Conservation (phyloP, 2,329 filamentous ascomycete species). For the Colletotrichum brevisporum region DNA sequence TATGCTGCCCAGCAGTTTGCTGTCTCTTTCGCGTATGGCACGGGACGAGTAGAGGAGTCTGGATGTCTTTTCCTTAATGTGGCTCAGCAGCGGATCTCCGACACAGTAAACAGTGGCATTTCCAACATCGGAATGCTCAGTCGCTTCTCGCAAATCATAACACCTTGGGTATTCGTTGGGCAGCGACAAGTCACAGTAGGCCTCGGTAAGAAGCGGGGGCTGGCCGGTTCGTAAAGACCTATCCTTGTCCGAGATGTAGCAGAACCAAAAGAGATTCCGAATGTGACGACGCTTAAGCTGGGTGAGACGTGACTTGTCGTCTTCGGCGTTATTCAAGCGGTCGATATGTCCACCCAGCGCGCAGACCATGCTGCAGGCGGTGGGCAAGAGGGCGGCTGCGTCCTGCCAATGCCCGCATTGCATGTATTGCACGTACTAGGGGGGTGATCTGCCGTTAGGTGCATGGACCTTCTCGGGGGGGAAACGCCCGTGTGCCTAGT, state of each 20-base stretch:
- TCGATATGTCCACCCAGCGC: background rate
- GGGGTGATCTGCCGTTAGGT: background rate
- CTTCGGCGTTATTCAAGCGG: background rate
- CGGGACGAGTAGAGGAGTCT: constrained; percentile 14
- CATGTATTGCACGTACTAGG: background rate
- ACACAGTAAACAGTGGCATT: background rate
- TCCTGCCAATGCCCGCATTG: constrained; percentile 19
- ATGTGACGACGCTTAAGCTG: constrained; percentile 6
- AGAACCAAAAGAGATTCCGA: constrained; percentile 46
- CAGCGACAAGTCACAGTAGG: background rate
- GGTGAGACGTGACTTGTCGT: background rate
- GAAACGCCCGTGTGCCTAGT: no score
- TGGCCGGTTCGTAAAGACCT: constrained; percentile 43
- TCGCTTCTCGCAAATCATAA: background rate
- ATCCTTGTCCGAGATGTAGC: constrained; percentile 48
- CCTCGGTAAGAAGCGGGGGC: constrained; percentile 41
- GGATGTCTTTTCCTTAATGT: constrained; percentile 20
- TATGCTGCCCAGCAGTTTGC: constrained; percentile 42
- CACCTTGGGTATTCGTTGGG: background rate
- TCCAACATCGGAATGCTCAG: background rate
- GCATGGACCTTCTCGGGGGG: no score
- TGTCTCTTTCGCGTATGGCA: background rate
- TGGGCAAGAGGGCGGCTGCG: background rate
- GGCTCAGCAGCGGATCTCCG: constrained; percentile 1
- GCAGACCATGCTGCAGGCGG: constrained; percentile 6